phyloP scores from a whole-genome alignment of 2,329 filamentous ascomycete species.

The Clonostachys byssicola region DNA sequence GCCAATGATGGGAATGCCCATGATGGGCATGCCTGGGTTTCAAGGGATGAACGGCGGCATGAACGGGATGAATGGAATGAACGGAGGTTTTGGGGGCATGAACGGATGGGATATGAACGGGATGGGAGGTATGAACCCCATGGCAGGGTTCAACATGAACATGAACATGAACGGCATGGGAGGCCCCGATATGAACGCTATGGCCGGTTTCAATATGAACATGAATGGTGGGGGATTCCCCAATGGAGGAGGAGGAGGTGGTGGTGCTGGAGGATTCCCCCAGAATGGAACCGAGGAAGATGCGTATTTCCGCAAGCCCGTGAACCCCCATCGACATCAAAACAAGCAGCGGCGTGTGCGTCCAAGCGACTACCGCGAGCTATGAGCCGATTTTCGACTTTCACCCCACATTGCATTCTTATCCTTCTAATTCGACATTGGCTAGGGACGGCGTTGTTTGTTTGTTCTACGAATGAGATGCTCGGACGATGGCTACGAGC shows the following conservation, averaged over 20 bases:
- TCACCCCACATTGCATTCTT: not conserved
- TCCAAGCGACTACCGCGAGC: conserved; percentile 86
- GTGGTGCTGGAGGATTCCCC: not conserved
- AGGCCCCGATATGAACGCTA: not conserved
- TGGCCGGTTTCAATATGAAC: conserved; percentile 4
- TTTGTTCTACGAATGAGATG: too few relatives aligned
- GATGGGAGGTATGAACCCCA: conserved; percentile 16
- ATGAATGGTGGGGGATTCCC: conserved; percentile 10
- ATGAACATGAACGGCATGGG: conserved; percentile 3
- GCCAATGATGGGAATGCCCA: conserved; percentile 22
- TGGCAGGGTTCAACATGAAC: conserved; percentile 10
- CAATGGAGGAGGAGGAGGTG: conserved; percentile 1
- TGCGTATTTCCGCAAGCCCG: conserved; percentile 91
- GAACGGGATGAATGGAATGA: conserved; percentile 26
- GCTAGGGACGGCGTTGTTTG: too few relatives aligned
- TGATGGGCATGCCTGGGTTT: conserved; percentile 15
- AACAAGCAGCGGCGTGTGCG: conserved; percentile 75
- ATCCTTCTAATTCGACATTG: too few relatives aligned
- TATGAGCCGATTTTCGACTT: conserved; percentile 37
- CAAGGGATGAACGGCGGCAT: conserved; percentile 22
- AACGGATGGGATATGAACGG: conserved; percentile 10
- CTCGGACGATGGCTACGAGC: too few relatives aligned
- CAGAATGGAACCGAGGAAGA: conserved; percentile 58
- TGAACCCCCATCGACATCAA: conserved; percentile 89
- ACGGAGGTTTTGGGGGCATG: conserved; percentile 15